A percentile compares a stretch with the other conserved stretches of the same genome.
Conservation (phyloP, 345 rosid species). For the Euphorbia tirucalli region DNA sequence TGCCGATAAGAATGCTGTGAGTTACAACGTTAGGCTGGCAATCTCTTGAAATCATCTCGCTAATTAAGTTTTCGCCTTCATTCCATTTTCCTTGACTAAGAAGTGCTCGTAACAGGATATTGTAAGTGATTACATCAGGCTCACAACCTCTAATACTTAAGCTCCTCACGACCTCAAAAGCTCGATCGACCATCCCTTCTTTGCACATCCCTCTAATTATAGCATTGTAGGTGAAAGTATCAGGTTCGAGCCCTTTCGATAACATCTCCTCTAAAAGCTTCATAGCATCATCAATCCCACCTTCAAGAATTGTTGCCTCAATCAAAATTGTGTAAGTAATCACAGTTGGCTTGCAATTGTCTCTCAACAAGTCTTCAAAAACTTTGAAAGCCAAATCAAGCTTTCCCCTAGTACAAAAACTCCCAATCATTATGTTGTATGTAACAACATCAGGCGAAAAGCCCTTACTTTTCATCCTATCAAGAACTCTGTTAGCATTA, state of each 20-base stretch:
- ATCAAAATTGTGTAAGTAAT: conserved; percentile 83
- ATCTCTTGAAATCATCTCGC: conserved; percentile 54
- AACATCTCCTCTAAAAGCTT: conserved; percentile 86
- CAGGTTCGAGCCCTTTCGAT: conserved; percentile 56
- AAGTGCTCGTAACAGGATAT: conserved; percentile 56
- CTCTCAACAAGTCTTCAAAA: conserved; percentile 56
- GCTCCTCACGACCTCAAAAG: conserved; percentile 51
- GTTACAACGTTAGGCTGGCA: conserved; percentile 67
- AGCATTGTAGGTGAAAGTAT: conserved; percentile 65
- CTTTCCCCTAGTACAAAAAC: conserved; percentile 66
- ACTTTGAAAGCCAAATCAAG: conserved; percentile 59
- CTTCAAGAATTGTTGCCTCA: conserved; percentile 59
- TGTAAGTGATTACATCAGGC: conserved; percentile 71
- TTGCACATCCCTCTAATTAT: conserved; percentile 76
- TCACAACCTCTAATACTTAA: conserved; percentile 50
- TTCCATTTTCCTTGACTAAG: conserved; percentile 69
- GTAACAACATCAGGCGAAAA: conserved; percentile 73
- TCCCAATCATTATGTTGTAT: conserved; percentile 75
- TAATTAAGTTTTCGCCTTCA: conserved; percentile 58
- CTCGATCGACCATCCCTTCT: conserved; percentile 55
- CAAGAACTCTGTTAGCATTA: conserved; percentile 53
- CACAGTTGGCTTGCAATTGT: conserved; percentile 65
- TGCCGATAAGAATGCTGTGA: conserved; percentile 65
- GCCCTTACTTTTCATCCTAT: conserved; percentile 68
- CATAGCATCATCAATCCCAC: conserved; percentile 59